phyloP scores from a whole-genome alignment of 768 basidiomycete species.

The Podaxis sp. region DNA sequence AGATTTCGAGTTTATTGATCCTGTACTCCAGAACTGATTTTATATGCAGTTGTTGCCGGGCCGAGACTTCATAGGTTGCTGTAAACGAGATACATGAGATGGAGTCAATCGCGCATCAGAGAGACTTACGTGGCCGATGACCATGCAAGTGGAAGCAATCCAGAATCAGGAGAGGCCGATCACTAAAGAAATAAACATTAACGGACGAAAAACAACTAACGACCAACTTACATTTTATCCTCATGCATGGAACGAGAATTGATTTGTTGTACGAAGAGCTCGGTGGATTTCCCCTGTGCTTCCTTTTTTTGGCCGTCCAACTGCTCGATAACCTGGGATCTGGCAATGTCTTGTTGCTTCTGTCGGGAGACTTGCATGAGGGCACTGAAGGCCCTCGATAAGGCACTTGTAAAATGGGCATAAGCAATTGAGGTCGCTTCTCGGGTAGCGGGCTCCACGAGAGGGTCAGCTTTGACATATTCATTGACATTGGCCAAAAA shows the following conservation, averaged over 20 bases:
- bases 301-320: neutral
- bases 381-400: neutral
- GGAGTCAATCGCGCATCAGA: neutral
- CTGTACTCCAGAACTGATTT: constrained; percentile 29
- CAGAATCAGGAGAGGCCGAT: neutral
- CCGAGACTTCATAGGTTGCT: neutral
- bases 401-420: neutral
- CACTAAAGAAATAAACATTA: neutral
- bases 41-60: constrained; percentile 14
- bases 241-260: neutral
- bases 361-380: neutral
- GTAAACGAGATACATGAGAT: neutral
- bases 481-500: neutral
- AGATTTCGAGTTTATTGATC: constrained; percentile 31
- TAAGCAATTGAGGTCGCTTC: neutral
- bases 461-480: constrained; percentile 2
- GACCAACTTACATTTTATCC: neutral
- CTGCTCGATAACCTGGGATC: neutral
- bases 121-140: neutral
- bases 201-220: neutral
- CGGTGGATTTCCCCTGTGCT: neutral
- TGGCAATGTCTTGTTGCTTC: neutral
- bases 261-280: neutral
- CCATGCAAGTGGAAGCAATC: neutral
- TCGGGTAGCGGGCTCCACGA: constrained; percentile 2